Evolutionary conservation across 2,329 filamentous ascomycete species (phyloP), one percentile per base, ranked within the genome.

Genomic region (Apiospora pterosperma): DNA sequence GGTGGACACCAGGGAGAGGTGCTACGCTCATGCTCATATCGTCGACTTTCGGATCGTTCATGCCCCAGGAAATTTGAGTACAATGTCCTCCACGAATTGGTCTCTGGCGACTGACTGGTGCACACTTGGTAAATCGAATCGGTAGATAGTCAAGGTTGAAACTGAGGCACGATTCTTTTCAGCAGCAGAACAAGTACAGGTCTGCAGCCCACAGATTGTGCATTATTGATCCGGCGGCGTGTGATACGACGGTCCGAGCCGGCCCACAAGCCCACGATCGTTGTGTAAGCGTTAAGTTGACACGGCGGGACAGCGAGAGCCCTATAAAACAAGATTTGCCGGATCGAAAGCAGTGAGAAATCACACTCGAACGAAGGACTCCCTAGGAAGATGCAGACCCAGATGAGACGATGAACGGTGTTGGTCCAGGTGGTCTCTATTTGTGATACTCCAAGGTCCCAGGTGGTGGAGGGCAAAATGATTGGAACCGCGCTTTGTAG

Each of bases 1-100:
- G 80, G 66, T 82, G 82, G 61, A 80, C 76, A 67, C 79, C 79
- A 36, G 80, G 73, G 65, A 81, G 77, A 65, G 80, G 76, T 48
- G 78, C 74, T 63, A 79, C 75, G 55, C 71, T 76, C 73, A 75
- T 74, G 67, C 77, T 80, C 73, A 81, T 78, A 67, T 76, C 75
- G 70, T 81, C 74, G 71, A 76, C 78, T 41, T 74, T 67, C 60
- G 78, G 77, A 42, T 76, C 72, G 66, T 76, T 80, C 78, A 81
- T 80, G 64, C 72, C 76, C 48, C 48, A 34, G 28, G 28, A 16
- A 55, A 34, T n/a, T n/a, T 31, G n/a, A n/a, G 48, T 55, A 28
- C 28, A n/a, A 55, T 55, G 19, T n/a, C 48, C 28, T 55, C 19
- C 25, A 34, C 48, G 48, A 34, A 21, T 34, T 16, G 48, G 28